These are phyloP conservation scores for Closterium sp. DNA, from an alignment of 139 green algal genomes.

Conservation along the genomic window DNA sequence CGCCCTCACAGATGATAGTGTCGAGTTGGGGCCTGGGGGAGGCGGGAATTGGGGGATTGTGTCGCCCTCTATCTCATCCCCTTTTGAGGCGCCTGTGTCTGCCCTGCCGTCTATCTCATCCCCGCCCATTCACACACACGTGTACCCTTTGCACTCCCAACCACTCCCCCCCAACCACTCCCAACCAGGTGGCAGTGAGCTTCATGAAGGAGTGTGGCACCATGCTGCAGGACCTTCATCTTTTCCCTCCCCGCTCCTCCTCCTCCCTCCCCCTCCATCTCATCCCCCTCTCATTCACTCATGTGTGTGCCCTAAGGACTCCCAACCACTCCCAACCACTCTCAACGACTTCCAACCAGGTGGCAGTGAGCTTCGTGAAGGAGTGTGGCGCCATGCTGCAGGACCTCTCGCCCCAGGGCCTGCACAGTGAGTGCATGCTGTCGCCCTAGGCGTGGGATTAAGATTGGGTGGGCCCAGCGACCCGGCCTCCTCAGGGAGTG, in stretches of 20 bases:
- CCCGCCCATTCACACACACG: too few relatives aligned
- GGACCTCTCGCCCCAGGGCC: constrained; percentile 64
- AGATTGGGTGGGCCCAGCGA: background rate
- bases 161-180: background rate
- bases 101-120: too few relatives aligned
- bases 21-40: constrained; percentile 70
- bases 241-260: background rate
- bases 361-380: constrained; percentile 63
- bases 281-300: too few relatives aligned
- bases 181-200: constrained; percentile 50
- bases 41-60: too few relatives aligned
- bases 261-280: too few relatives aligned
- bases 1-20: constrained; percentile 81
- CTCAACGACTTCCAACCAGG: background rate
- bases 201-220: constrained; percentile 57
- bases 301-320: too few relatives aligned
- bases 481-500: background rate
- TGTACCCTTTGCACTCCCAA: too few relatives aligned
- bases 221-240: background rate
- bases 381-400: constrained; percentile 72
- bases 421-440: background rate
- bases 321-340: background rate
- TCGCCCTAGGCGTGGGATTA: background rate
- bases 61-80: background rate
- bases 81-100: too few relatives aligned